phyloP scores from a whole-genome alignment of 768 basidiomycete species.

The Pleurotus platypus region DNA sequence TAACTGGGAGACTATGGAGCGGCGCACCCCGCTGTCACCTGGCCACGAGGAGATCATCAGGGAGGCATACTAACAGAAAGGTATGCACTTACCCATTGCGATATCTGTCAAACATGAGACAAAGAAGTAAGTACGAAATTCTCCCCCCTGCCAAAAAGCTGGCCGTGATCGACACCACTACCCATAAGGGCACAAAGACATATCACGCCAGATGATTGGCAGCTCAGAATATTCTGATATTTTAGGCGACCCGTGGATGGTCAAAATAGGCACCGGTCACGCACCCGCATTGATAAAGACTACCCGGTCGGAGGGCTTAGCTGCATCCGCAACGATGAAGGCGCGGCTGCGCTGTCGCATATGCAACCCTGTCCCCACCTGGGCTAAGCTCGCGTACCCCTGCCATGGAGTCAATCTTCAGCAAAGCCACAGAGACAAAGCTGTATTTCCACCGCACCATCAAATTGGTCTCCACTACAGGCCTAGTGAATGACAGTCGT shows the following conservation, averaged over 20 bases:
- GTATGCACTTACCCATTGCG: slow-evolving; percentile 52
- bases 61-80: neutral
- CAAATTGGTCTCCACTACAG: slow-evolving; percentile 82
- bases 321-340: slow-evolving; percentile 66
- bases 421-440: neutral
- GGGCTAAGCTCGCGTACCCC: slow-evolving; percentile 65
- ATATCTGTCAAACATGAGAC: slow-evolving; percentile 45
- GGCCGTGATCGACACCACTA: neutral
- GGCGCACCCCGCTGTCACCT: slow-evolving; percentile 64
- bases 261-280: slow-evolving; percentile 11
- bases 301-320: slow-evolving; percentile 52
- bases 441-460: slow-evolving; percentile 43
- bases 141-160: neutral
- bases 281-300: slow-evolving; percentile 76
- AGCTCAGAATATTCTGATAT: slow-evolving; percentile 2
- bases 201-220: neutral
- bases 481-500: slow-evolving; percentile 30
- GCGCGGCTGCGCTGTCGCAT: slow-evolving; percentile 78
- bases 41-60: slow-evolving; percentile 9
- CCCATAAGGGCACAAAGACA: slow-evolving; percentile 1
- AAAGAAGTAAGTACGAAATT: neutral
- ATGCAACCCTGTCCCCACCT: slow-evolving; percentile 73
- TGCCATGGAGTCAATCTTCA: slow-evolving; percentile 18
- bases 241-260: neutral
- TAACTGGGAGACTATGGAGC: slow-evolving; percentile 59